phyloP scores from a whole-genome alignment of 1,284 basidiomycete species.

The Leccinum pachyderme region DNA sequence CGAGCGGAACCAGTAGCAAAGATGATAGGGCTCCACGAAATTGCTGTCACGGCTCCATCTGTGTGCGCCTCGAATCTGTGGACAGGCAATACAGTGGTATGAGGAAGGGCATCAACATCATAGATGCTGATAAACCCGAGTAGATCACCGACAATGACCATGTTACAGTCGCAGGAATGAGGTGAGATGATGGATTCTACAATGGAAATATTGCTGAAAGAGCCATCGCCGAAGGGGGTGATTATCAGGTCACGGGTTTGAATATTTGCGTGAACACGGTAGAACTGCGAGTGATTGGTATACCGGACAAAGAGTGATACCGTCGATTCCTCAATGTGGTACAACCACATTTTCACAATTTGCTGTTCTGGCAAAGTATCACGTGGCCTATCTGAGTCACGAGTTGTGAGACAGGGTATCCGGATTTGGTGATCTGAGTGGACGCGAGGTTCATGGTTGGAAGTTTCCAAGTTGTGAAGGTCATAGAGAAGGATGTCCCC shows the following conservation, averaged over 20 bases:
- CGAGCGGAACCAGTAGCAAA: slow-evolving; percentile 63
- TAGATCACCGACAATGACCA: slow-evolving; percentile 57
- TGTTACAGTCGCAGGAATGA: slow-evolving; percentile 38
- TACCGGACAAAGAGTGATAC: slow-evolving; percentile 42
- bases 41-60: slow-evolving; percentile 56
- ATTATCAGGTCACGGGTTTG: slow-evolving; percentile 32
- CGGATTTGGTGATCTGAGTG: slow-evolving; percentile 22
- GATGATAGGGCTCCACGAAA: slow-evolving; percentile 58
- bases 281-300: slow-evolving; percentile 45
- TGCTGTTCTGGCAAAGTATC: slow-evolving; percentile 6
- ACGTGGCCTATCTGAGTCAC: slow-evolving; percentile 25
- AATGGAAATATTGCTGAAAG: slow-evolving; percentile 46
- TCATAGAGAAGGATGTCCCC: slow-evolving; percentile 59
- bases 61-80: slow-evolving; percentile 58
- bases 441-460: slow-evolving; percentile 13
- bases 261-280: slow-evolving; percentile 42
- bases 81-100: slow-evolving; percentile 32
- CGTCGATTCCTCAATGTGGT: slow-evolving; percentile 9
- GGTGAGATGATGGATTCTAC: slow-evolving; percentile 47
- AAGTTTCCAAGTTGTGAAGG: slow-evolving; percentile 29
- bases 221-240: slow-evolving; percentile 53
- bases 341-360: slow-evolving; percentile 20
- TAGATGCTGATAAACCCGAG: slow-evolving; percentile 62
- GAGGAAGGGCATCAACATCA: slow-evolving; percentile 27
- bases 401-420: slow-evolving; percentile 29